Evolutionary conservation across 257 asterid species (phyloP).

Genomic region (Nicotiana tomentosiformis): DNA sequence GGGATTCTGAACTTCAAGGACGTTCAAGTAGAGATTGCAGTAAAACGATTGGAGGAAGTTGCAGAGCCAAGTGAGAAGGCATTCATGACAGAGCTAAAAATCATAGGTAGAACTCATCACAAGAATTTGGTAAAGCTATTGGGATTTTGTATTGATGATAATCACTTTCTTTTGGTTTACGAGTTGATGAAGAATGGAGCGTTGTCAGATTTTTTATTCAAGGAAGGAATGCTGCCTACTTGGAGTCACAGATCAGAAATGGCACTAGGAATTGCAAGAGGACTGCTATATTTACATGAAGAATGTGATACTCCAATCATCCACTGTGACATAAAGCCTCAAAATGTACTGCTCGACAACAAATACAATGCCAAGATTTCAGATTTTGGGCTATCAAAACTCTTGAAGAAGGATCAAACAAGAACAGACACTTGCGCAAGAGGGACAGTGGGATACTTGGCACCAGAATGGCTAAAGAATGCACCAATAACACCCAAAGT

Average conservation of each 20-base stretch:
- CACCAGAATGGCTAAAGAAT: constrained; percentile 19
- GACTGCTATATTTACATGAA: constrained; percentile 16
- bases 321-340: constrained; percentile 13
- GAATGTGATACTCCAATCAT: constrained; percentile 20
- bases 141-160: constrained; percentile 11
- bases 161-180: constrained; percentile 15
- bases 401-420: constrained; percentile 9
- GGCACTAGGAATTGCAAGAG: constrained; percentile 17
- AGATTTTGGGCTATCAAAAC: constrained; percentile 21
- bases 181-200: constrained; percentile 21
- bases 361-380: constrained; percentile 11
- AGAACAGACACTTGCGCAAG: constrained; percentile 8
- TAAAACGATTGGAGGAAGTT: constrained; percentile 1
- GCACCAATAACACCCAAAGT: constrained; percentile 4
- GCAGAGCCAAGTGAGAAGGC: constrained; percentile 6
- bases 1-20: constrained; percentile 7
- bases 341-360: constrained; percentile 15
- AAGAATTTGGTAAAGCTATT: constrained; percentile 13
- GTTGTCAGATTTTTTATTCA: not conserved
- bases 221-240: not conserved
- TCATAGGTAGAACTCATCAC: constrained; percentile 15
- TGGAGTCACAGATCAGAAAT: constrained; percentile 12
- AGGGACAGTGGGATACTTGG: constrained; percentile 22
- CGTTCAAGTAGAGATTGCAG: not conserved
- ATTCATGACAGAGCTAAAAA: constrained; percentile 11